Evolutionary conservation across 2,329 filamentous ascomycete genomes (phyloP).

Genomic region (Fusarium devonianum): DNA sequence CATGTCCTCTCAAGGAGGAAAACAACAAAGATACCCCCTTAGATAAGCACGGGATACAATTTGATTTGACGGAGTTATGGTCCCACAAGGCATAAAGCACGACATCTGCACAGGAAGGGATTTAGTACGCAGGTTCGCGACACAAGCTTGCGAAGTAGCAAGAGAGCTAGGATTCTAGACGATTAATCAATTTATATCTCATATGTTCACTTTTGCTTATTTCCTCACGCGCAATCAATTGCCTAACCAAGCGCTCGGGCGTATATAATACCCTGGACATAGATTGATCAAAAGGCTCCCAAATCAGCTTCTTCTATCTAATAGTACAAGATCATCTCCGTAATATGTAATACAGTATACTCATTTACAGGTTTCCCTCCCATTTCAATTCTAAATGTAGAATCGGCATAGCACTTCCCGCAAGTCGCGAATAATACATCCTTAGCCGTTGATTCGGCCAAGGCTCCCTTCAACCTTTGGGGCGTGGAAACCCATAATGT

Average conservation of each 20-base stretch:
- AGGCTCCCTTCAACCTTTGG: background rate
- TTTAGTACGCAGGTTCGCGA: conserved; percentile 17
- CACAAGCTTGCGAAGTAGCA: background rate
- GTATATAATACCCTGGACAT: no score
- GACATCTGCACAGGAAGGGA: conserved; percentile 7
- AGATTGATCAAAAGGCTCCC: no score
- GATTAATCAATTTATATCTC: conserved; percentile 2
- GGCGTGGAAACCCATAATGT: background rate
- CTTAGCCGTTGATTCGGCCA: background rate
- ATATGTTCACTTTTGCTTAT: background rate
- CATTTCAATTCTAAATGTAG: no score
- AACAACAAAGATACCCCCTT: conserved; percentile 5
- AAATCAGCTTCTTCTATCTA: conserved; percentile 10
- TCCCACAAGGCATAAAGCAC: conserved; percentile 11
- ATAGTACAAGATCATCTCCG: conserved; percentile 7
- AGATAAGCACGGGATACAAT: conserved; percentile 7
- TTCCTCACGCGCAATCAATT: no score
- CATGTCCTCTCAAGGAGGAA: no score
- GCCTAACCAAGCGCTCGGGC: no score
- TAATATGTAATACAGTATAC: conserved; percentile 28
- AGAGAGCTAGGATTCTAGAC: conserved; percentile 1
- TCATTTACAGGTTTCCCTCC: no score
- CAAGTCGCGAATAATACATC: conserved; percentile 11
- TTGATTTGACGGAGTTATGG: conserved; percentile 26
- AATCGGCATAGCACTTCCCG: no score